Evolutionary conservation across 768 basidiomycete species (phyloP).

Genomic region (Rhodotorula sphaerocarpa): DNA sequence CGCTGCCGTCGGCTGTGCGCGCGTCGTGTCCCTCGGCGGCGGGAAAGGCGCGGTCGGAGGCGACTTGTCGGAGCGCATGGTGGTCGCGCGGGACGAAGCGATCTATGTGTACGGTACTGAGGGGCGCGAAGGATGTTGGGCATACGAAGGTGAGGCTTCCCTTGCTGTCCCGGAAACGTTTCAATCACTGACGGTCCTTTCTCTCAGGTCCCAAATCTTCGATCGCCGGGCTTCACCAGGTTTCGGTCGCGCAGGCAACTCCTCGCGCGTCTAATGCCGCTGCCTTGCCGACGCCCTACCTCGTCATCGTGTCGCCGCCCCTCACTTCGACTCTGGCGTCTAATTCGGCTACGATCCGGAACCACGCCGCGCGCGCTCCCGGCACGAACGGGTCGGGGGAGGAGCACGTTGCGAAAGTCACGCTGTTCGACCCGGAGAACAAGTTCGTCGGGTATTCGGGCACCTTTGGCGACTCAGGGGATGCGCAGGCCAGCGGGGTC

Average conservation of each 20-base stretch:
- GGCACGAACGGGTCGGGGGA: conserved; percentile 4
- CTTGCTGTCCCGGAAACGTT: no score
- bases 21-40: conserved; percentile 57
- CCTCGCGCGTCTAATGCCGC: conserved; percentile 51
- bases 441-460: conserved; percentile 79
- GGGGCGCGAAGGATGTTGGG: conserved; percentile 73
- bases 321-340: conserved; percentile 60
- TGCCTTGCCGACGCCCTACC: conserved; percentile 54
- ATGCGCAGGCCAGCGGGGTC: conserved; percentile 51
- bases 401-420: conserved; percentile 46
- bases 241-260: conserved; percentile 7
- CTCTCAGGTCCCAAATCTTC: conserved; percentile 35
- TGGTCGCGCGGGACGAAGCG: conserved; percentile 83
- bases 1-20: conserved; percentile 70
- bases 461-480: conserved; percentile 55
- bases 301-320: conserved; percentile 82
- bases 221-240: conserved; percentile 14
- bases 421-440: conserved; percentile 83
- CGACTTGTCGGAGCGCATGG: conserved; percentile 46
- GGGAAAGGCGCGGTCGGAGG: not conserved
- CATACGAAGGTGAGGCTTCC: conserved; percentile 67
- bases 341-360: conserved; percentile 65
- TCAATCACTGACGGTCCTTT: not conserved
- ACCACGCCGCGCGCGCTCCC: conserved; percentile 42
- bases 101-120: conserved; percentile 77